Conservation (phyloP, 305 asterid genomes). For the Fraxinus velutina region DNA sequence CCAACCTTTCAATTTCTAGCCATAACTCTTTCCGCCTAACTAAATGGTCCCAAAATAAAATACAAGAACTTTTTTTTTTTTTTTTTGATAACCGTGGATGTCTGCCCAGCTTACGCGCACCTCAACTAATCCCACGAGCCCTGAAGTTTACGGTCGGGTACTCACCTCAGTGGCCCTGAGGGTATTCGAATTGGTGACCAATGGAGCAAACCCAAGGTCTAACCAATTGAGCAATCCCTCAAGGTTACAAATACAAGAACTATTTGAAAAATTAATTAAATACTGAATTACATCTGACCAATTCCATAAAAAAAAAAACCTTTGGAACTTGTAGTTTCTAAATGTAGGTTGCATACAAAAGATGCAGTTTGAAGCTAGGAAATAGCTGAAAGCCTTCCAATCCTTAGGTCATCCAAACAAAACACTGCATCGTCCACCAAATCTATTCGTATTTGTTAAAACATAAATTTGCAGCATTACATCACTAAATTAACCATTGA, state of each 20-base stretch:
- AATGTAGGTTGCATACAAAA: neutral
- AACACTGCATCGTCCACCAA: neutral
- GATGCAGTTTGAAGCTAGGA: neutral
- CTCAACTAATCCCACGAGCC: too few relatives aligned
- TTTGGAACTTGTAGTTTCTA: neutral
- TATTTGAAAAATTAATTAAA: neutral
- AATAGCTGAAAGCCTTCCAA: neutral
- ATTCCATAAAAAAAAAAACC: neutral
- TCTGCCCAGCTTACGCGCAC: too few relatives aligned
- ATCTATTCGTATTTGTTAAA: neutral
- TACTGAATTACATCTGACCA: neutral
- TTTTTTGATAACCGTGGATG: too few relatives aligned
- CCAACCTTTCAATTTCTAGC: neutral
- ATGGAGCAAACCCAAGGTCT: too few relatives aligned
- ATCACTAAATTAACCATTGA: neutral
- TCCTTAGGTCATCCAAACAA: neutral
- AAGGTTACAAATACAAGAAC: neutral
- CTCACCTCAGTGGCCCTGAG: too few relatives aligned
- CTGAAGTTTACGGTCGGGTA: too few relatives aligned
- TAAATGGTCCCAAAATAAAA: neutral
- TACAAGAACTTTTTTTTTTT: neutral
- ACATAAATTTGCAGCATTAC: neutral
- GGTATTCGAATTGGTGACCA: too few relatives aligned
- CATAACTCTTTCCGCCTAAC: neutral
- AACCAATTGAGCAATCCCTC: too few relatives aligned